Base-by-base conservation (phyloP, 352 stramenopile species). In the Globisporangium viniferum region DNA sequence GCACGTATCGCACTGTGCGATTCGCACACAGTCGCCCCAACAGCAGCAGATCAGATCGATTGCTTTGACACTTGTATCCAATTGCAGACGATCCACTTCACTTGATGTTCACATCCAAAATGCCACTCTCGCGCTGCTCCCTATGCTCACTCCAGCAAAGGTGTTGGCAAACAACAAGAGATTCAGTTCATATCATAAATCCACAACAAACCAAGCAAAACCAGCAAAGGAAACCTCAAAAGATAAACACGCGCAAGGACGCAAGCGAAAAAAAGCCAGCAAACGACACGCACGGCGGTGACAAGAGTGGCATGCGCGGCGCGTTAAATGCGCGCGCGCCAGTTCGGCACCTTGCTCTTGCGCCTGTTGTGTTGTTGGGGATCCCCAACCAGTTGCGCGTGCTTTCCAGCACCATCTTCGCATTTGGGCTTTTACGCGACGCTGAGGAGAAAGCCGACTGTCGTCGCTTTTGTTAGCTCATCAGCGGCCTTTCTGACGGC, bases 381-480 rank as follows among this genome's bases (percentile, higher is more conserved):
- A 51, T 51, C 15, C 41, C 9, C 15, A 49, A 15, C 39, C 12
- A 46, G 39, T 20, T 22, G 15, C 44, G 18, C 18, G 8, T 51
- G 18, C 31, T 33, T 20, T 22, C 18, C 6, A 51, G 41, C 5
- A 18, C 7, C 41, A 49, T 2, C 9, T 51, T 51, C 44, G 41
- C 15, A n/a, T 49, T 24, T 24, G 24, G 24, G 15, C 44, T 51
- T 51, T n/a, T 51, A 22, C 44, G 44, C 44, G 41, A 48, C 15
- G 41, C 12, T 8, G 14, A 4, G 10, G 39, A 51, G 44, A 6
- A 18, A 51, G 39, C 41, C 41, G 41, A 51, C 15, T 36, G 27
- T 39, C 31, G 51, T 36, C 53, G 53, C 14, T 33, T 33, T 33
- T 59, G 53, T 59, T 59, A 59, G 27, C 24, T 59, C 53, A 33